Evolutionary conservation across 495 filamentous ascomycete genomes (phyloP).

Genomic region (Podospora conica): DNA sequence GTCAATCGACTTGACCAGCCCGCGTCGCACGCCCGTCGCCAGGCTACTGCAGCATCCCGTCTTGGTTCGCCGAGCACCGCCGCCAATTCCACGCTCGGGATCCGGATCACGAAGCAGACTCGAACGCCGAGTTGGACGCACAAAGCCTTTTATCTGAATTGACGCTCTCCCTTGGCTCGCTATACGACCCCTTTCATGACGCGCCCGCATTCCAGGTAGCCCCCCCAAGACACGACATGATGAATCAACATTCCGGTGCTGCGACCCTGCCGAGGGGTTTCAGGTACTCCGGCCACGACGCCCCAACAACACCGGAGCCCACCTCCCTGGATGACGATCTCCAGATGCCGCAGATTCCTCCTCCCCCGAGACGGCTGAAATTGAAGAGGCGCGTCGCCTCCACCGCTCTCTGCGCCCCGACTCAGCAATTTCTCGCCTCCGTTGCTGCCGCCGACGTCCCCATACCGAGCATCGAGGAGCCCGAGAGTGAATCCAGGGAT

Average conservation of each 20-base stretch:
- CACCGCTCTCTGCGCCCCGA: slow-evolving; percentile 42
- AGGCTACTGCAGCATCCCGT: neutral
- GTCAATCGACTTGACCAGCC: neutral
- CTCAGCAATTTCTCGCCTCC: slow-evolving; percentile 51
- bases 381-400: slow-evolving; percentile 43
- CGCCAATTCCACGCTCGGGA: neutral
- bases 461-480: slow-evolving; percentile 49
- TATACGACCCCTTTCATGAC: slow-evolving; percentile 22
- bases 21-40: neutral
- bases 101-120: slow-evolving; percentile 1
- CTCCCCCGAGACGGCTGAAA: slow-evolving; percentile 39
- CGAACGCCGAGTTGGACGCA: slow-evolving; percentile 4
- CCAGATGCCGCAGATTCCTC: slow-evolving; percentile 34
- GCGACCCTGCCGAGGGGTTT: slow-evolving; percentile 38
- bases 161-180: slow-evolving; percentile 5
- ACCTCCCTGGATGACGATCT: slow-evolving; percentile 25
- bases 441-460: slow-evolving; percentile 52
- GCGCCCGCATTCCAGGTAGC: slow-evolving; percentile 16
- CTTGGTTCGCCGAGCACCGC: neutral
- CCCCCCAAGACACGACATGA: slow-evolving; percentile 23
- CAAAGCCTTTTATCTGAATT: slow-evolving; percentile 11
- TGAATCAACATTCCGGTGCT: slow-evolving; percentile 39
- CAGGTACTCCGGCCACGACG: slow-evolving; percentile 29
- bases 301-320: slow-evolving; percentile 43
- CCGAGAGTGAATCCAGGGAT: slow-evolving; percentile 26